These are phyloP conservation scores for Thuja plicata DNA, from an alignment of 83 land plant species.

Conservation along the genomic window DNA sequence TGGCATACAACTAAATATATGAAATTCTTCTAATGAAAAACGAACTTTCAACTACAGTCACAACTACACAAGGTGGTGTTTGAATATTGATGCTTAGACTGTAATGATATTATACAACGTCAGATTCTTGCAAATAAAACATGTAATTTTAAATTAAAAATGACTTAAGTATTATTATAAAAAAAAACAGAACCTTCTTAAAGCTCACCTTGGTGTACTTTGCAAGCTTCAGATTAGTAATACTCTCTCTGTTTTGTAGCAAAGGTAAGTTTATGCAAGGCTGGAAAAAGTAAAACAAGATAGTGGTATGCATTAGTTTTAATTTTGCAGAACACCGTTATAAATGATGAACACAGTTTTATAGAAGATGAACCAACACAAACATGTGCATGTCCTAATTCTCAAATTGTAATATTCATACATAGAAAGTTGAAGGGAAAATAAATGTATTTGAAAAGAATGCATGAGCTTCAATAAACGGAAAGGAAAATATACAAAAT, in stretches of 20 bases:
- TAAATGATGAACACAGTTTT: not conserved
- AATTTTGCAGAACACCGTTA: not conserved
- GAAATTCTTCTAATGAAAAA: not conserved
- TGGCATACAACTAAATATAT: not conserved
- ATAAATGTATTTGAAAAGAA: not conserved
- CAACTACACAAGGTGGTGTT: not conserved
- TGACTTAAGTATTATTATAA: not conserved
- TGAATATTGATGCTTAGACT: not conserved
- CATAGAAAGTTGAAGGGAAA: not conserved
- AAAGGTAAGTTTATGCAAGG: conserved; percentile 58
- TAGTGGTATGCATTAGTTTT: not conserved
- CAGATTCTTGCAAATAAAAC: not conserved
- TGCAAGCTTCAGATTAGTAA: conserved; percentile 61
- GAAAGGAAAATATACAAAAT: not conserved
- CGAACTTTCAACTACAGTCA: not conserved
- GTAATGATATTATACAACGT: not conserved
- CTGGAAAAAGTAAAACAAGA: conserved; percentile 33
- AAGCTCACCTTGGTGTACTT: conserved; percentile 68
- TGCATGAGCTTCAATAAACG: not conserved
- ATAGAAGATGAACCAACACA: not conserved
- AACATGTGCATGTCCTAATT: not conserved
- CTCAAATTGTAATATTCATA: not conserved
- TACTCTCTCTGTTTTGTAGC: conserved; percentile 32
- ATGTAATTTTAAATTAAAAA: not conserved
- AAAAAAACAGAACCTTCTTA: not conserved